Base-by-base conservation (phyloP, 345 rosid genomes). In the Isatis tinctoria region DNA sequence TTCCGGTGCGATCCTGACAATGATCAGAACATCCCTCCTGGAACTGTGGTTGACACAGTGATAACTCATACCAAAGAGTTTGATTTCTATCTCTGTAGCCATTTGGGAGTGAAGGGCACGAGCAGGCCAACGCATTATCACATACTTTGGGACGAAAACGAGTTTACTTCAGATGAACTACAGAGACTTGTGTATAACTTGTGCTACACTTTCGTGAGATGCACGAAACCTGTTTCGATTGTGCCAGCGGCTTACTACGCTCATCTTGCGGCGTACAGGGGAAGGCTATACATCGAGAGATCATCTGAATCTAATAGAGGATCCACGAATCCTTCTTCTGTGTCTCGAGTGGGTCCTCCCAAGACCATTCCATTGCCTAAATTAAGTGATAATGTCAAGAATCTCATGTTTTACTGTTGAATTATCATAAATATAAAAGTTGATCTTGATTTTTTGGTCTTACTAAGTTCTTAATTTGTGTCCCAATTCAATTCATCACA, bases 201-300 rank as follows among this genome's bases (percentile, higher is more conserved):
- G 36, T 91, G 97, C 79, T 87, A 81, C 85, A 94, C 99, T 30
- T 95, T 91, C 75, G 93, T 83, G 30, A 88, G 97, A 72, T 91
- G 97, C 85, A 91, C 96, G 36, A 91, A 94, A 81, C 97, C 97
- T n/a, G 74, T 95, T 33, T 95, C 99, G 0, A 67, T 91, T 57
- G 99, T 94, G 49, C 99, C 99, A 1, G 97, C 99, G 2, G 97
- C 86, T 37, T 94, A 91, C 79, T 91, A 94, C 10, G 99, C 97
- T 33, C 99, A 94, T 79, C 77, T 94, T 72, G 99, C 97, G 32
- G 97, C 99, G 6, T 94, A 94, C 51, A 84, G 98, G 74, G 99
- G 97, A 61, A 83, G 97, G 27, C 89, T 95, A 3, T 91, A 95
- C 86, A 88, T 95, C 2, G 97, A 95, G 57, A 81, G 97, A 51